phyloP scores from a whole-genome alignment of 2,329 filamentous ascomycete species.

The Alternaria ventricosa region DNA sequence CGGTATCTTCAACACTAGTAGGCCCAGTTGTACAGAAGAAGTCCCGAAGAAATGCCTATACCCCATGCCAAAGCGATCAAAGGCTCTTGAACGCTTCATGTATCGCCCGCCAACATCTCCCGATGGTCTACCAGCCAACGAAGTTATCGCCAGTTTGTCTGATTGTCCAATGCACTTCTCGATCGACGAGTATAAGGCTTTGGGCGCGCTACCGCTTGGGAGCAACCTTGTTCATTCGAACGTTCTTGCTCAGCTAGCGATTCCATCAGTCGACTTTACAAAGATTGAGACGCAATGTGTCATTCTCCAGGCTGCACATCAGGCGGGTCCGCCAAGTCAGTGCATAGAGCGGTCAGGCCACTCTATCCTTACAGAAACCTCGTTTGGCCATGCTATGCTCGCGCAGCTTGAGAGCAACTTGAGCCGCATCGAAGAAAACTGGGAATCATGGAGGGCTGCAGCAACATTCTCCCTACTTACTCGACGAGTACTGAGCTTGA shows the following conservation, averaged over 20 bases:
- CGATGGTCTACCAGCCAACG: slow-evolving; percentile 54
- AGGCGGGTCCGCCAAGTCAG: slow-evolving; percentile 51
- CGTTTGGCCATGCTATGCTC: slow-evolving; percentile 38
- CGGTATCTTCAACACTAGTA: slow-evolving; percentile 20
- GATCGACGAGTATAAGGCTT: slow-evolving; percentile 61
- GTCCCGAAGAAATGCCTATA: slow-evolving; percentile 50
- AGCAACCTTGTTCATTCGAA: slow-evolving; percentile 39
- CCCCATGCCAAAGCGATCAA: slow-evolving; percentile 42
- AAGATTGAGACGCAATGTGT: slow-evolving; percentile 57
- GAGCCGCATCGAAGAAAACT: slow-evolving; percentile 27
- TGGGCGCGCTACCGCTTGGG: slow-evolving; percentile 59
- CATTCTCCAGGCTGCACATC: slow-evolving; percentile 58
- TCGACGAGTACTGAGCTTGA: slow-evolving; percentile 54
- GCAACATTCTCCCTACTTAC: slow-evolving; percentile 51
- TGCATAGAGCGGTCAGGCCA: slow-evolving; percentile 46
- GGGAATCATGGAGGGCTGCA: slow-evolving; percentile 51
- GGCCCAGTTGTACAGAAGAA: slow-evolving; percentile 17
- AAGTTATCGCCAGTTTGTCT: slow-evolving; percentile 48
- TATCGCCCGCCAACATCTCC: slow-evolving; percentile 37
- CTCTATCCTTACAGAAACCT: slow-evolving; percentile 39
- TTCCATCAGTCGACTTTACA: slow-evolving; percentile 49
- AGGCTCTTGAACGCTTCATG: slow-evolving; percentile 51
- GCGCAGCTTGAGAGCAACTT: slow-evolving; percentile 21
- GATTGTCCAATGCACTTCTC: slow-evolving; percentile 58
- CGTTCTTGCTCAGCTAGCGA: slow-evolving; percentile 40